Evolutionary conservation across 192 early-diverging fungal species (phyloP).

Genomic region (Podila clonocystis): DNA sequence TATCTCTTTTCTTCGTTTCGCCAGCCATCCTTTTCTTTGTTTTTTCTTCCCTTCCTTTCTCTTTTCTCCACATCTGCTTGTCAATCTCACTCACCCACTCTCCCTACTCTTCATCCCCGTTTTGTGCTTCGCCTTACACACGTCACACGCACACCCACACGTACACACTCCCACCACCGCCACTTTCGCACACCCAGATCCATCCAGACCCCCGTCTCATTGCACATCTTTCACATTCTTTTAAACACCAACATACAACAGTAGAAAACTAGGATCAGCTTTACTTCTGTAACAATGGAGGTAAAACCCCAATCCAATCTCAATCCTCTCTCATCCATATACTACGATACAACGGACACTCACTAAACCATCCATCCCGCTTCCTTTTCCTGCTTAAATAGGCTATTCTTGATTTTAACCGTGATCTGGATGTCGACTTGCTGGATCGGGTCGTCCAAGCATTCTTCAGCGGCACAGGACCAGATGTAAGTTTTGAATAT

Average conservation of each 20-base stretch:
- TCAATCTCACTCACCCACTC: background rate
- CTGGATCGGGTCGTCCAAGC: conserved; percentile 92
- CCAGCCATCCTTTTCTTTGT: background rate
- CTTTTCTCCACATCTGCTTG: background rate
- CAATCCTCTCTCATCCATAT: conserved; percentile 2
- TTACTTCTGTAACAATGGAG: background rate
- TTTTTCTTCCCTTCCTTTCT: background rate
- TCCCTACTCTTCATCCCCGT: background rate
- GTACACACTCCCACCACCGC: background rate
- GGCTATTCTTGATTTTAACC: conserved; percentile 88
- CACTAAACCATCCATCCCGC: background rate
- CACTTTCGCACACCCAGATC: background rate
- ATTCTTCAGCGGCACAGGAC: conserved; percentile 77
- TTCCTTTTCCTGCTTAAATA: conserved; percentile 20
- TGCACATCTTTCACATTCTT: background rate
- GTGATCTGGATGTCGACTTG: conserved; percentile 85
- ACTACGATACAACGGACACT: background rate
- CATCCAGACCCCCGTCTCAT: background rate
- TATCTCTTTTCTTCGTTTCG: background rate
- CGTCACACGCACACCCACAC: background rate
- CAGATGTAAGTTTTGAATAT: conserved; percentile 70
- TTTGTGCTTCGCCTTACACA: background rate
- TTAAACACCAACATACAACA: background rate
- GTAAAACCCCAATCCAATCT: background rate
- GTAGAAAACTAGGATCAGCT: background rate